Conservation (phyloP, 2,329 filamentous ascomycete species). For the Cadophora malorum region DNA sequence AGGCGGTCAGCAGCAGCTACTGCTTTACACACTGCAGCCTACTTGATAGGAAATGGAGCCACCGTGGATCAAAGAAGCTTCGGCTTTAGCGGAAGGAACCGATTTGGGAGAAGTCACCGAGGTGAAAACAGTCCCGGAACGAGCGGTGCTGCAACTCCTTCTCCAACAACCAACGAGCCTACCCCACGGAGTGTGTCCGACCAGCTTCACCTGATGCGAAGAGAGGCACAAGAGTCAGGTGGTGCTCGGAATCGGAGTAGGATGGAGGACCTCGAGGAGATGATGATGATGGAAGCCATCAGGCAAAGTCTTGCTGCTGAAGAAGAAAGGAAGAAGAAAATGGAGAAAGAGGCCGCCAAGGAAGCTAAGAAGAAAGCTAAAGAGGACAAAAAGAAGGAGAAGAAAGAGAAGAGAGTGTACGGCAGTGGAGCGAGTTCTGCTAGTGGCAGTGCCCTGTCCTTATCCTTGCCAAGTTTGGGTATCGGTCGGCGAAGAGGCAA, state of each 20-base stretch:
- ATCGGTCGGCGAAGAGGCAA: slow-evolving; percentile 63
- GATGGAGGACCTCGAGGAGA: slow-evolving; percentile 90
- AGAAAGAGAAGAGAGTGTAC: slow-evolving; percentile 60
- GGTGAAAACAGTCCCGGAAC: slow-evolving; percentile 41
- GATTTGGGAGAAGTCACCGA: slow-evolving; percentile 42
- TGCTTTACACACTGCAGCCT: slow-evolving; percentile 91
- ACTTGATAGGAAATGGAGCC: slow-evolving; percentile 72
- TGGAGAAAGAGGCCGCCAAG: slow-evolving; percentile 81
- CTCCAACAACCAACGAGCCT: slow-evolving; percentile 38
- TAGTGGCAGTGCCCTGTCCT: slow-evolving; percentile 69
- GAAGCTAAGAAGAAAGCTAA: slow-evolving; percentile 87
- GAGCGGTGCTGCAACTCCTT: slow-evolving; percentile 44
- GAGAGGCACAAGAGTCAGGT: slow-evolving; percentile 45
- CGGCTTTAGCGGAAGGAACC: slow-evolving; percentile 40
- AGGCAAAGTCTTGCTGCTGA: slow-evolving; percentile 88
- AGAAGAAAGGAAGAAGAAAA: slow-evolving; percentile 87
- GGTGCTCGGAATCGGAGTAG: slow-evolving; percentile 55
- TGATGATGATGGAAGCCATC: slow-evolving; percentile 99
- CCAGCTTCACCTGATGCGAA: slow-evolving; percentile 37
- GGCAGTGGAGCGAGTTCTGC: slow-evolving; percentile 55
- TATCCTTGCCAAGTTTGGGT: slow-evolving; percentile 53
- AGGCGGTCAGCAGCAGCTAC: slow-evolving; percentile 91
- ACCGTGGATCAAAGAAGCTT: slow-evolving; percentile 42
- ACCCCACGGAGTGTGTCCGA: slow-evolving; percentile 40
- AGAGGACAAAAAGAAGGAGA: slow-evolving; percentile 73